A percentile compares a stretch with the other conserved stretches of the same genome.
These are phyloP conservation scores for Raphanus sativus DNA, from an alignment of 345 rosid genomes.

Conservation along the genomic window DNA sequence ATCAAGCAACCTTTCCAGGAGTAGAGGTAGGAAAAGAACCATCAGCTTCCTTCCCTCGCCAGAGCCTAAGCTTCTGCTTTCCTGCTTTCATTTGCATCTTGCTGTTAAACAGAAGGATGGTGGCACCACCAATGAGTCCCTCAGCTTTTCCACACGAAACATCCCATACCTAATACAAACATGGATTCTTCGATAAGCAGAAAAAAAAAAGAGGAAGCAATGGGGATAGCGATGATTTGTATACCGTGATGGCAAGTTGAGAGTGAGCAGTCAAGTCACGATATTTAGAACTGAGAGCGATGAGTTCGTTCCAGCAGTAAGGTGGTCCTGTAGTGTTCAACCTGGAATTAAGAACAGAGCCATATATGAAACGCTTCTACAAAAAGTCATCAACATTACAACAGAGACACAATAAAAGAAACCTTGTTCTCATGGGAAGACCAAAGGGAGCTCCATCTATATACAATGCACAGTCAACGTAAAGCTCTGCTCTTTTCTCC, in stretches of 20 bases:
- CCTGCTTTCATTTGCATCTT: conserved; percentile 93
- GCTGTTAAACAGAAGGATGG: conserved; percentile 81
- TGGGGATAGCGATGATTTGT: not conserved
- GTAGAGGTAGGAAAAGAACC: conserved; percentile 84
- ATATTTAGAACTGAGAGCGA: conserved; percentile 78
- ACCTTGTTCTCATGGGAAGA: conserved; percentile 92
- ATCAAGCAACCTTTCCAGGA: conserved; percentile 84
- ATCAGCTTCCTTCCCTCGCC: conserved; percentile 89
- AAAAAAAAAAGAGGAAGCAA: conserved; percentile 26
- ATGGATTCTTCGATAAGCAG: not conserved
- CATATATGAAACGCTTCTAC: not conserved
- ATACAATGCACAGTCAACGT: conserved; percentile 75
- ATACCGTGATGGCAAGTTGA: conserved; percentile 87
- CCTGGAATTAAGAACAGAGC: conserved; percentile 46
- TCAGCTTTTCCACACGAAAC: conserved; percentile 83
- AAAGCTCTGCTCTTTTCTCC: conserved; percentile 66
- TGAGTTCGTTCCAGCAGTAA: conserved; percentile 87
- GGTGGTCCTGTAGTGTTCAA: conserved; percentile 79
- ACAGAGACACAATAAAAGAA: conserved; percentile 33
- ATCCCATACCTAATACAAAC: conserved; percentile 73
- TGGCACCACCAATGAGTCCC: conserved; percentile 91
- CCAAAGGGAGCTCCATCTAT: conserved; percentile 94
- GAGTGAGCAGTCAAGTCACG: conserved; percentile 88
- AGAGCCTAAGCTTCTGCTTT: conserved; percentile 92
- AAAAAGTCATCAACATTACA: conserved; percentile 12